Percentiles rank a stretch among this genome's conserved stretches.
phyloP scores from a whole-genome alignment of 2,329 filamentous ascomycete species.

The Tolypocladium amazonense region DNA sequence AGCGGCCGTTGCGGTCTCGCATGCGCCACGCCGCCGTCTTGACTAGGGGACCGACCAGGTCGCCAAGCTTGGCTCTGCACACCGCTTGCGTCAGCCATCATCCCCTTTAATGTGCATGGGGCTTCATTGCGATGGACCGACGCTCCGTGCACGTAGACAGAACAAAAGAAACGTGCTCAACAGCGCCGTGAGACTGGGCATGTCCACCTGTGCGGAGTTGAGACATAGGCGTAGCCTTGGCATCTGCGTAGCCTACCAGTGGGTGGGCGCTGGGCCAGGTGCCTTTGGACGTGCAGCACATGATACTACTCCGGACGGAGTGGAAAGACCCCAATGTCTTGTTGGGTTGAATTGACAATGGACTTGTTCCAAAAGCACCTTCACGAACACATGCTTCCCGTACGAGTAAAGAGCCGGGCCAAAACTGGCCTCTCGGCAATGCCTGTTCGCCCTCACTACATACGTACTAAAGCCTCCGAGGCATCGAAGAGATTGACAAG shows the following conservation, averaged over 20 bases:
- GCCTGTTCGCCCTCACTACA: conserved; percentile 17
- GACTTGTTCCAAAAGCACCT: not conserved
- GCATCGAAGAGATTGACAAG: conserved; percentile 15
- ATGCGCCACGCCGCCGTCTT: not conserved
- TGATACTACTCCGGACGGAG: not conserved
- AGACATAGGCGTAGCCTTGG: not conserved
- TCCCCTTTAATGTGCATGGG: not conserved
- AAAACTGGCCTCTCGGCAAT: conserved; percentile 29
- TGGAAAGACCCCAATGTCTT: not conserved
- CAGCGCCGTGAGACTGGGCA: not conserved
- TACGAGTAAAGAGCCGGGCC: conserved; percentile 15
- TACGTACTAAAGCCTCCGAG: conserved; percentile 16
- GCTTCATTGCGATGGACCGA: not conserved
- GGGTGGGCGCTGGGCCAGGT: too few relatives aligned
- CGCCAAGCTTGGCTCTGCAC: not conserved
- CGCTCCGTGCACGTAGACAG: not conserved
- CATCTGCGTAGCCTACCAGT: not conserved
- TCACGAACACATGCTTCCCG: not conserved
- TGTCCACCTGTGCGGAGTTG: not conserved
- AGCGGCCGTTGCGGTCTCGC: not conserved
- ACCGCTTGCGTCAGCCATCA: not conserved
- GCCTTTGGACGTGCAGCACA: too few relatives aligned
- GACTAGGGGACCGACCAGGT: not conserved
- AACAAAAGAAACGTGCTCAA: not conserved
- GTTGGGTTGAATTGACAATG: not conserved